phyloP scores from a whole-genome alignment of 176 grass and related monocot species.

The Chrysopogon serrulatus region DNA sequence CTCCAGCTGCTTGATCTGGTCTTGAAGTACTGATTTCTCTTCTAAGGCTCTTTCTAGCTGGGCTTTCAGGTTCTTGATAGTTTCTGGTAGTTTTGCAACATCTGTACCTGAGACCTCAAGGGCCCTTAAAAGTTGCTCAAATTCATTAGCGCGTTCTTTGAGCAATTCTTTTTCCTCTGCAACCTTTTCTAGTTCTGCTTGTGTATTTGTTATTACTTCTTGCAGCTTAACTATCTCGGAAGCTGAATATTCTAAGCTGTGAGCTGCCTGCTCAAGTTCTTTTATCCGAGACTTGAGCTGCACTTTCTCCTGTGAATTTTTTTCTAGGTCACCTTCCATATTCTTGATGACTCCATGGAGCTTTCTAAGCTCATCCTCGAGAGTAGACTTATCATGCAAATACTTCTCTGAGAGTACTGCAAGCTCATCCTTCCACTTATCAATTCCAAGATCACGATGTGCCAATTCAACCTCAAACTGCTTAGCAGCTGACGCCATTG shows the following conservation, averaged over 20 bases:
- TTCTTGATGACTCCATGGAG: slow-evolving; percentile 24
- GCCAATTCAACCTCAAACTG: slow-evolving; percentile 56
- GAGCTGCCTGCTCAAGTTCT: slow-evolving; percentile 34
- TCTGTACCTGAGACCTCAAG: slow-evolving; percentile 9
- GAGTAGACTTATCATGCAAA: slow-evolving; percentile 56
- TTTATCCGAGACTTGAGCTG: slow-evolving; percentile 29
- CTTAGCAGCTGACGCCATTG: slow-evolving; percentile 48
- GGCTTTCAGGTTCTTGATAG: slow-evolving; percentile 32
- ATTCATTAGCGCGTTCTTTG: background rate
- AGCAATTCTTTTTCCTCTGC: slow-evolving; percentile 32
- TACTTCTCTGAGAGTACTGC: slow-evolving; percentile 38
- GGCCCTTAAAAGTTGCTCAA: slow-evolving; percentile 10
- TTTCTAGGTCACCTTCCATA: slow-evolving; percentile 37
- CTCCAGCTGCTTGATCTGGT: slow-evolving; percentile 50
- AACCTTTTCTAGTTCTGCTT: slow-evolving; percentile 54
- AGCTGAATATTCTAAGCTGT: slow-evolving; percentile 26
- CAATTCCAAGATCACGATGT: slow-evolving; percentile 49
- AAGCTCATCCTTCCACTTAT: slow-evolving; percentile 50
- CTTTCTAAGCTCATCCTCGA: slow-evolving; percentile 46
- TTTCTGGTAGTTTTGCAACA: slow-evolving; percentile 37
- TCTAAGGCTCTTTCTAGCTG: slow-evolving; percentile 37
- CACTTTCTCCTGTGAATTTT: slow-evolving; percentile 31
- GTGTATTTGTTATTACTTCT: slow-evolving; percentile 35
- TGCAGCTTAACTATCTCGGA: slow-evolving; percentile 41
- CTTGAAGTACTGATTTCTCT: slow-evolving; percentile 52